Conservation (phyloP, 352 stramenopile species). For the Pythium phragmitis region DNA sequence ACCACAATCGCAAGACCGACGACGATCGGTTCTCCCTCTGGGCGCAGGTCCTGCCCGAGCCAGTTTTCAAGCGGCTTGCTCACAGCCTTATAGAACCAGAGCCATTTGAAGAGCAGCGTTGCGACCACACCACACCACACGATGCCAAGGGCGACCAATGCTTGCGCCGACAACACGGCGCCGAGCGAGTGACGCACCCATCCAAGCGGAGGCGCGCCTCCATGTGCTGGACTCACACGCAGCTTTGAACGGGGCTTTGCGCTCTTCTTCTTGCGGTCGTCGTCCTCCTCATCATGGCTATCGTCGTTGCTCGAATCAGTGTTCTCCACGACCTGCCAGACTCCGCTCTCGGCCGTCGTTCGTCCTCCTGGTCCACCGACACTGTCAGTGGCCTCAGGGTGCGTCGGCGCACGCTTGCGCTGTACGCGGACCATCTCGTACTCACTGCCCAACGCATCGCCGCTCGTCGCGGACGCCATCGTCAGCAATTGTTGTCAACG, state of each 20-base stretch:
- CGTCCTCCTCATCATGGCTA: background rate
- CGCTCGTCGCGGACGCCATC: background rate
- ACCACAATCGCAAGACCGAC: constrained; percentile 12
- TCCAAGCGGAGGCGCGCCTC: background rate
- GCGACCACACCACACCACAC: constrained; percentile 18
- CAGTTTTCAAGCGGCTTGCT: constrained; percentile 21
- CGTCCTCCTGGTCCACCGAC: background rate
- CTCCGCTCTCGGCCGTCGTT: background rate
- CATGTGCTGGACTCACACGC: background rate
- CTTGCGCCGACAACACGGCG: constrained; percentile 9
- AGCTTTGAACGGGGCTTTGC: background rate
- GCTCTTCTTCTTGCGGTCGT: constrained; percentile 5
- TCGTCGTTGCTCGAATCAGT: constrained; percentile 12
- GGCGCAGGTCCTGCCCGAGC: constrained; percentile 15
- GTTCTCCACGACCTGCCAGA: constrained; percentile 9
- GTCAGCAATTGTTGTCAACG: background rate
- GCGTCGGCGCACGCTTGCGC: constrained; percentile 19
- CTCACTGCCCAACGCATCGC: constrained; percentile 7
- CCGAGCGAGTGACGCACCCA: background rate
- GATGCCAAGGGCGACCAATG: constrained; percentile 15
- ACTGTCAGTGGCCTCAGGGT: background rate
- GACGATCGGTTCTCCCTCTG: constrained; percentile 18
- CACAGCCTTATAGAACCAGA: constrained; percentile 27
- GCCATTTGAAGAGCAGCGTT: constrained; percentile 24
- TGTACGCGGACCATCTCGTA: constrained; percentile 23